phyloP scores from a whole-genome alignment of 1,139 yeast genomes.

The Geotrichum siamense region DNA sequence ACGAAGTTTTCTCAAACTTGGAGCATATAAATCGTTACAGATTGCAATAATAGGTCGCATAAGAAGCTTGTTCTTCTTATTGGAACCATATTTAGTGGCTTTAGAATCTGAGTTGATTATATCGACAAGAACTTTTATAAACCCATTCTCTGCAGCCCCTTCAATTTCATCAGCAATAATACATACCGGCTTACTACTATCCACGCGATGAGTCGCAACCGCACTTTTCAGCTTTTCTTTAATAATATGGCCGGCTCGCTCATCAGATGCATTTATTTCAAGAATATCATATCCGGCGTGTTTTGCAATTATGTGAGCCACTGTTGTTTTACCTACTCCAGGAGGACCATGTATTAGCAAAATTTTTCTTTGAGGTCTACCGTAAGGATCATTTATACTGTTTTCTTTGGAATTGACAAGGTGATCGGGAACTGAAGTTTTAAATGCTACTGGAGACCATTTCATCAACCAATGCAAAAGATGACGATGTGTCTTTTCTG shows the following conservation, averaged over 20 bases:
- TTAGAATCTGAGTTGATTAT: slow-evolving; percentile 52
- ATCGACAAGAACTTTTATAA: slow-evolving; percentile 60
- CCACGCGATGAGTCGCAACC: slow-evolving; percentile 51
- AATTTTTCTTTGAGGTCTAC: slow-evolving; percentile 66
- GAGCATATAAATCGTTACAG: slow-evolving; percentile 78
- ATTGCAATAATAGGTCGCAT: slow-evolving; percentile 85
- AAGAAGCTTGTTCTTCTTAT: slow-evolving; percentile 39
- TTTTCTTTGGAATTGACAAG: slow-evolving; percentile 7
- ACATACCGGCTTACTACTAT: slow-evolving; percentile 64
- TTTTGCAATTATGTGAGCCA: slow-evolving; percentile 75
- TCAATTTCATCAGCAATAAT: slow-evolving; percentile 86
- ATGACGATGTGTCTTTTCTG: slow-evolving; percentile 66
- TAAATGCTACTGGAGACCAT: slow-evolving; percentile 67
- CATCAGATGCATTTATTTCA: slow-evolving; percentile 90
- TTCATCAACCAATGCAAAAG: slow-evolving; percentile 72
- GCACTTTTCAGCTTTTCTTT: slow-evolving; percentile 62
- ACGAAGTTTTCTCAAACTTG: slow-evolving; percentile 65
- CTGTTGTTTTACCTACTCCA: slow-evolving; percentile 91
- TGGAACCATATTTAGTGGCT: slow-evolving; percentile 23
- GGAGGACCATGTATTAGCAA: slow-evolving; percentile 85
- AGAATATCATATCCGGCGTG: slow-evolving; percentile 76
- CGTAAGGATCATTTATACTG: slow-evolving; percentile 43
- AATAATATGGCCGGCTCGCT: slow-evolving; percentile 52
- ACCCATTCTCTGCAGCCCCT: slow-evolving; percentile 78
- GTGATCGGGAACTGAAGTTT: slow-evolving; percentile 6